Conservation (phyloP, 768 basidiomycete genomes). For the Suillus fuscotomentosus region DNA sequence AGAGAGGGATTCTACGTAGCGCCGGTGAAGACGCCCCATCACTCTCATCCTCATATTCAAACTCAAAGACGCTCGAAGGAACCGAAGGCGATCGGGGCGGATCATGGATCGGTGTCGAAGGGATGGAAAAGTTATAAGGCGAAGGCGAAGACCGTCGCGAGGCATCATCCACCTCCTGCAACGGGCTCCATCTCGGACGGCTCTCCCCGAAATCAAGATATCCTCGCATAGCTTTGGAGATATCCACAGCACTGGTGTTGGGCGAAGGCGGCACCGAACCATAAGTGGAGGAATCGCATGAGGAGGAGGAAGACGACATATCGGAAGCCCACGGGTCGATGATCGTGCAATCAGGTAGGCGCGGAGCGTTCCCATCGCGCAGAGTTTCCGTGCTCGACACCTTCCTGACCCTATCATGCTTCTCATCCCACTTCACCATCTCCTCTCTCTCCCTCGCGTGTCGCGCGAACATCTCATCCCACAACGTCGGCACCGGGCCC, state of each 20-base stretch:
- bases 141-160: conserved; percentile 14
- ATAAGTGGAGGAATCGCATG: conserved; percentile 13
- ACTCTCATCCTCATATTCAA: conserved; percentile 17
- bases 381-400: conserved; percentile 45
- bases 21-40: neutral
- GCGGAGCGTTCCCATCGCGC: conserved; percentile 17
- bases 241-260: neutral
- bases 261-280: conserved; percentile 24
- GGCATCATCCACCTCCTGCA: neutral
- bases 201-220: conserved; percentile 6
- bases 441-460: conserved; percentile 60
- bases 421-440: conserved; percentile 50
- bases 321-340: conserved; percentile 6
- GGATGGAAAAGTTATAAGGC: conserved; percentile 23
- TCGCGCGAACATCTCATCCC: conserved; percentile 62
- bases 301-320: conserved; percentile 14
- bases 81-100: conserved; percentile 20
- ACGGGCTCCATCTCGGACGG: conserved; percentile 10
- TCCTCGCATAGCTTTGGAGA: conserved; percentile 14
- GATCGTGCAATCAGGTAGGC: conserved; percentile 12
- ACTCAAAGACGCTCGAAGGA: conserved; percentile 2
- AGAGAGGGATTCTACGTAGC: neutral
- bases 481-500: conserved; percentile 40
- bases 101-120: conserved; percentile 11
- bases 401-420: conserved; percentile 27